phyloP scores from a whole-genome alignment of 805 yeast species.

The Lipomyces lipofer region DNA sequence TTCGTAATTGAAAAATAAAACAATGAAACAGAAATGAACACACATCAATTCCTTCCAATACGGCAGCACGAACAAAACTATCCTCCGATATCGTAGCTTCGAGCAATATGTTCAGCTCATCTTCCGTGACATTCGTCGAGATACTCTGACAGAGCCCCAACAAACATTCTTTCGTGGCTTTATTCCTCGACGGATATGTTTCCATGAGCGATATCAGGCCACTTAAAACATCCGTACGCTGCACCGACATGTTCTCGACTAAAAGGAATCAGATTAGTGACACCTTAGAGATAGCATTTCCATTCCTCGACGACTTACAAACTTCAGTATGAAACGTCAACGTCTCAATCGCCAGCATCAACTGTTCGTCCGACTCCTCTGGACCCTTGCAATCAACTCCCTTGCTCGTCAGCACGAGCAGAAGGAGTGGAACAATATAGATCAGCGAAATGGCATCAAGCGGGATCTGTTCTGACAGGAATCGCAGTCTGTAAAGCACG shows the following conservation, averaged over 20 bases:
- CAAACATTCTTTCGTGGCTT: slow-evolving; percentile 80
- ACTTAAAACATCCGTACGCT: slow-evolving; percentile 63
- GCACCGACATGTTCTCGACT: slow-evolving; percentile 63
- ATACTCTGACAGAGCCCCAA: slow-evolving; percentile 74
- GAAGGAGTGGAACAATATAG: slow-evolving; percentile 73
- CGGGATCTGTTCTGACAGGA: slow-evolving; percentile 69
- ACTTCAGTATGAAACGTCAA: slow-evolving; percentile 50
- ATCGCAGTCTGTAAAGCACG: slow-evolving; percentile 71
- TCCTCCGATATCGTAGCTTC: slow-evolving; percentile 59
- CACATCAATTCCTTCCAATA: slow-evolving; percentile 57
- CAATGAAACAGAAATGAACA: slow-evolving; percentile 2
- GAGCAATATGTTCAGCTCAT: slow-evolving; percentile 62
- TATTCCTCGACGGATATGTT: slow-evolving; percentile 72
- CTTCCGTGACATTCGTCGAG: slow-evolving; percentile 56
- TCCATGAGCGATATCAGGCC: slow-evolving; percentile 64
- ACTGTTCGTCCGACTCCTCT: slow-evolving; percentile 89
- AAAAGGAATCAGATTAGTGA: neutral
- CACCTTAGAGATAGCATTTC: neutral
- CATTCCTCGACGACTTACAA: slow-evolving; percentile 42
- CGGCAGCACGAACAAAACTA: slow-evolving; percentile 70
- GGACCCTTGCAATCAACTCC: slow-evolving; percentile 48
- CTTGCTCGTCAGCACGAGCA: slow-evolving; percentile 67
- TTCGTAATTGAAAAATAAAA: neutral
- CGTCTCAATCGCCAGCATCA: slow-evolving; percentile 50
- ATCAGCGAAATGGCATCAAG: slow-evolving; percentile 68